Evolutionary conservation across 257 asterid genomes (phyloP).

Genomic region (Solanum dulcamara): DNA sequence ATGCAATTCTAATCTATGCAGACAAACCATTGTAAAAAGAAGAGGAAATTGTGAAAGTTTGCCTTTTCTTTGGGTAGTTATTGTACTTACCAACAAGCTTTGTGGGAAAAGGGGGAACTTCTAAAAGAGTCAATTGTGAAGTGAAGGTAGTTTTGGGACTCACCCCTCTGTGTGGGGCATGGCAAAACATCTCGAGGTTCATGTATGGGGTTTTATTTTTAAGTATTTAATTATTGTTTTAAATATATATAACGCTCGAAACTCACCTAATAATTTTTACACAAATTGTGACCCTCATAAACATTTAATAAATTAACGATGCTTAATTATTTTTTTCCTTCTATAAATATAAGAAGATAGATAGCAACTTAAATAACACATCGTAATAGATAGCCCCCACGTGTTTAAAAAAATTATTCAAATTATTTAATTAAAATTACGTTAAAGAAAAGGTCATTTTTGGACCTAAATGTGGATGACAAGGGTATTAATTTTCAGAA

Average conservation of each 20-base stretch:
- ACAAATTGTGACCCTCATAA: background rate
- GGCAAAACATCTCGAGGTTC: too few species aligned
- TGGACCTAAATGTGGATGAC: too few species aligned
- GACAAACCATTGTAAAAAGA: background rate
- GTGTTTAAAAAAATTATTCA: too few species aligned
- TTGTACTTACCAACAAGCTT: background rate
- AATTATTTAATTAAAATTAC: too few species aligned
- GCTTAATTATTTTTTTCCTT: too few species aligned
- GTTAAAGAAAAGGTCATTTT: too few species aligned
- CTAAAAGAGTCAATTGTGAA: background rate
- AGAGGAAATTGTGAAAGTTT: background rate
- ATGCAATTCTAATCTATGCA: background rate
- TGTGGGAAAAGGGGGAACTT: background rate
- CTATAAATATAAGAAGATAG: too few species aligned
- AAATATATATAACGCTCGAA: background rate
- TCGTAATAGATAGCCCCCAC: too few species aligned
- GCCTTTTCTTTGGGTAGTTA: background rate
- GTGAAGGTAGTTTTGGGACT: background rate
- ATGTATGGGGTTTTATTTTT: background rate
- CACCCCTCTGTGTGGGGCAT: too few species aligned
- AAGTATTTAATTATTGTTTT: too few species aligned
- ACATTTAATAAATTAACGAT: background rate
- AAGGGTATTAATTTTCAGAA: too few species aligned
- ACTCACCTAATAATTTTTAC: background rate
- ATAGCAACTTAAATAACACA: too few species aligned